phyloP scores from a whole-genome alignment of 75 land plant genomes.

The Adiantum capillusveneris region DNA sequence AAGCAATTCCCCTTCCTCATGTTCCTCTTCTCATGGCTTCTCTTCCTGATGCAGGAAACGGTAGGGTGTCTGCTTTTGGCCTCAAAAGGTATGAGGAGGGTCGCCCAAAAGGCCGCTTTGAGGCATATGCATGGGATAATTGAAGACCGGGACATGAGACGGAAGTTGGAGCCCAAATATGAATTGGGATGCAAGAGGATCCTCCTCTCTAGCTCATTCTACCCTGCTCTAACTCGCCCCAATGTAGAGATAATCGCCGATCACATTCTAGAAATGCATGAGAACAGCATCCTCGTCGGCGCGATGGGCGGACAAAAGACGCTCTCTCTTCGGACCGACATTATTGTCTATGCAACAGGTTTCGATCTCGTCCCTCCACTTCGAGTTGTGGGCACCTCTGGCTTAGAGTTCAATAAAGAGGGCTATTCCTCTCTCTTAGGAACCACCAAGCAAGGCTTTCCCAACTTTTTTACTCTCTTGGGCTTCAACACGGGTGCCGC shows the following conservation, averaged over 20 bases:
- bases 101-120: background rate
- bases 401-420: background rate
- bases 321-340: background rate
- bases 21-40: background rate
- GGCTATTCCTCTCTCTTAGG: background rate
- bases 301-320: background rate
- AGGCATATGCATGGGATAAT: background rate
- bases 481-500: background rate
- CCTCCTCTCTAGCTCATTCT: background rate
- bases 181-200: background rate
- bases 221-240: background rate
- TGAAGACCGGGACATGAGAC: background rate
- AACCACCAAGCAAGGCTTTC: background rate
- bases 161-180: background rate
- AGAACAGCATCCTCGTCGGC: background rate
- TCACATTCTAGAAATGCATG: background rate
- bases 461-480: constrained; percentile 1
- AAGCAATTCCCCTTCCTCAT: background rate
- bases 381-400: background rate
- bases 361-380: background rate
- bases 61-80: too few species aligned
- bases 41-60: too few species aligned
- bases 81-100: background rate
- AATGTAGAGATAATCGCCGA: background rate
- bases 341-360: background rate